A percentile compares a stretch with the other conserved stretches of the same genome.
These are phyloP conservation scores for Teunomyces barrocoloradensis DNA, from an alignment of 805 yeast genomes.

Conservation along the genomic window DNA sequence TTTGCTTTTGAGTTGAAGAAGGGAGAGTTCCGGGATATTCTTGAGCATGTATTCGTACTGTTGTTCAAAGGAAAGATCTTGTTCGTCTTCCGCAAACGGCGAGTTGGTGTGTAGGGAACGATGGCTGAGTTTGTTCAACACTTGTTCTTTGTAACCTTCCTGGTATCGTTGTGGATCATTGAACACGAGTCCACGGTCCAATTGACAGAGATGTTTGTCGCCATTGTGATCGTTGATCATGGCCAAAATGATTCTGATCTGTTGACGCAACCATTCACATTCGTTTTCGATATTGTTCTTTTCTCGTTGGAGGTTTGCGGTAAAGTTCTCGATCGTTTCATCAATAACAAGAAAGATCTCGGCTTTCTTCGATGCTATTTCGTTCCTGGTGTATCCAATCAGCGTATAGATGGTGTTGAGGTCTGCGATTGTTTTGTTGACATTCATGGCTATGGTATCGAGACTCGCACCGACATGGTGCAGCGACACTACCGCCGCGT, in stretches of 20 bases:
- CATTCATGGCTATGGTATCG: constrained; percentile 31
- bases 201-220: constrained; percentile 16
- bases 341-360: constrained; percentile 50
- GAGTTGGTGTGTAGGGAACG: constrained; percentile 12
- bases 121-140: constrained; percentile 14
- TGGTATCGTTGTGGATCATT: constrained; percentile 22
- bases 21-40: constrained; percentile 27
- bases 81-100: constrained; percentile 27
- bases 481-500: neutral
- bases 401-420: constrained; percentile 47
- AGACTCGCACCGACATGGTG: constrained; percentile 12
- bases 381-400: constrained; percentile 55
- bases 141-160: constrained; percentile 30
- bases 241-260: constrained; percentile 37
- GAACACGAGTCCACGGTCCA: constrained; percentile 33
- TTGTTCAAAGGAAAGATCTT: constrained; percentile 12
- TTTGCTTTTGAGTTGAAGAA: constrained; percentile 28
- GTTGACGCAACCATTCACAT: constrained; percentile 46
- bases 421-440: constrained; percentile 37
- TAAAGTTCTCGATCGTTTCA: constrained; percentile 44
- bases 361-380: constrained; percentile 47
- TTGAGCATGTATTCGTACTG: constrained; percentile 24
- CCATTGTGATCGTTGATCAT: constrained; percentile 39
- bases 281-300: constrained; percentile 38
- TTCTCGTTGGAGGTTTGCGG: constrained; percentile 31